Percentiles rank a stretch among this genome's conserved stretches.
phyloP scores from a whole-genome alignment of 352 stramenopile genomes.

The Globisporangium emineosum region DNA sequence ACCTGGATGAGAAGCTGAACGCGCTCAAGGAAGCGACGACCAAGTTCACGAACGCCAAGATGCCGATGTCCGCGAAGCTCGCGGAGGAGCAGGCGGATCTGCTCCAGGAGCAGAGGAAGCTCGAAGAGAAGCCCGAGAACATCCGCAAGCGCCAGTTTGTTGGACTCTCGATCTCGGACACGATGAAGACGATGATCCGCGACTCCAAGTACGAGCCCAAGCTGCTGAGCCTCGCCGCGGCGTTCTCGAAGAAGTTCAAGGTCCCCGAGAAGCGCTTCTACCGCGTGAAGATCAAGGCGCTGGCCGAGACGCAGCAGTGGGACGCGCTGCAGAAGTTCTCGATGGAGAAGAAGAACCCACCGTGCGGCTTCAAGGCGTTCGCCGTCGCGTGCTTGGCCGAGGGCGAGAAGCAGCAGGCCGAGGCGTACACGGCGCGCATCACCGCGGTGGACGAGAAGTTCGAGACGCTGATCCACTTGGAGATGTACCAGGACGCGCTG shows the following conservation, averaged over 20 bases:
- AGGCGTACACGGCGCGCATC: conserved; percentile 79
- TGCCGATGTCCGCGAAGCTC: conserved; percentile 60
- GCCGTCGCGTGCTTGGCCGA: conserved; percentile 73
- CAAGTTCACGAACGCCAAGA: conserved; percentile 70
- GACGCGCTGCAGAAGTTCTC: conserved; percentile 86
- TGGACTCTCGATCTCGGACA: conserved; percentile 83
- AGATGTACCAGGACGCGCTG: conserved; percentile 80
- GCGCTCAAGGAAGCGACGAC: conserved; percentile 60
- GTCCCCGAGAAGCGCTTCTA: conserved; percentile 91
- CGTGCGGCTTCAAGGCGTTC: conserved; percentile 84
- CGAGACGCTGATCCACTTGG: conserved; percentile 81
- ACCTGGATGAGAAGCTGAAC: conserved; percentile 64
- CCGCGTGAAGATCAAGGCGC: conserved; percentile 87
- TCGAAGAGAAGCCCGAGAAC: conserved; percentile 80
- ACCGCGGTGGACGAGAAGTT: conserved; percentile 85
- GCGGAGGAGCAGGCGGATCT: conserved; percentile 87
- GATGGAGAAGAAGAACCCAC: conserved; percentile 81
- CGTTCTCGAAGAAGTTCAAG: conserved; percentile 88
- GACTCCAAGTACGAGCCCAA: conserved; percentile 84
- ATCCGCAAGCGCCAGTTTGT: conserved; percentile 80
- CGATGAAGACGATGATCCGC: conserved; percentile 74
- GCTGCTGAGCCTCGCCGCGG: conserved; percentile 54
- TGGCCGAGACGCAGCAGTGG: conserved; percentile 85
- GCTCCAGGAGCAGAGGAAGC: conserved; percentile 80
- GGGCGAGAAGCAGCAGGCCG: conserved; percentile 78